Evolutionary conservation across 2,329 filamentous ascomycete species (phyloP).

Genomic region (Hymenoscyphus linearis): DNA sequence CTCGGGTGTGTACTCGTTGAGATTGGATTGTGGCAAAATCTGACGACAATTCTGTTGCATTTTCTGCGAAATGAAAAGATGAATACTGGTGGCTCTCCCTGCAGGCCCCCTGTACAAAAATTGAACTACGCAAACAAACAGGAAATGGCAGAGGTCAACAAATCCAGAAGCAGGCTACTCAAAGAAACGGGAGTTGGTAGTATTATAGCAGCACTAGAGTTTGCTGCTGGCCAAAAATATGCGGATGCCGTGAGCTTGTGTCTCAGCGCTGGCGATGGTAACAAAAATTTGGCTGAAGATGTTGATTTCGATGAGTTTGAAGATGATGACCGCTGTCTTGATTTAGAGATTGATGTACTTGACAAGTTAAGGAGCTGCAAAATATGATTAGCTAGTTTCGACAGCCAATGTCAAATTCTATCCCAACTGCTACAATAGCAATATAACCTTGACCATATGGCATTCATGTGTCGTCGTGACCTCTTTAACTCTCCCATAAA

Average conservation of each 20-base stretch:
- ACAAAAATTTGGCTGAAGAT: neutral
- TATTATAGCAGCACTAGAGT: slow-evolving; percentile 4
- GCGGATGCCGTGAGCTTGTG: slow-evolving; percentile 4
- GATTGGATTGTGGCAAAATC: neutral
- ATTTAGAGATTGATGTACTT: slow-evolving; percentile 8
- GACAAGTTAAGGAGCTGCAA: slow-evolving; percentile 5
- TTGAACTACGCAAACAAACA: neutral
- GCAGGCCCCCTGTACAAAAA: neutral
- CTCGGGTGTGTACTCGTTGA: slow-evolving; percentile 11
- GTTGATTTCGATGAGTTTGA: slow-evolving; percentile 3
- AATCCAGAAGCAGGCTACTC: neutral
- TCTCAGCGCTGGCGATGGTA: neutral
- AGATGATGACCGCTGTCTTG: slow-evolving; percentile 5
- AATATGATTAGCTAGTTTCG: neutral
- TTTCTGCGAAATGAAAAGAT: neutral
- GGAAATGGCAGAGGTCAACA: slow-evolving; percentile 6
- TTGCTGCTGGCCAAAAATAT: slow-evolving; percentile 8
- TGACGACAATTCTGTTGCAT: neutral
- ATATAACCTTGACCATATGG: no score
- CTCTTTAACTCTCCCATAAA: no score
- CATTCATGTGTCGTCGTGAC: no score
- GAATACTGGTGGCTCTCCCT: neutral
- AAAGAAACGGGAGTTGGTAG: neutral
- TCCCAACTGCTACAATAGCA: no score
- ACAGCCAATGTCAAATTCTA: neutral